Conservation (phyloP, 2,329 filamentous ascomycete genomes). For the Fusarium sulawesiense region DNA sequence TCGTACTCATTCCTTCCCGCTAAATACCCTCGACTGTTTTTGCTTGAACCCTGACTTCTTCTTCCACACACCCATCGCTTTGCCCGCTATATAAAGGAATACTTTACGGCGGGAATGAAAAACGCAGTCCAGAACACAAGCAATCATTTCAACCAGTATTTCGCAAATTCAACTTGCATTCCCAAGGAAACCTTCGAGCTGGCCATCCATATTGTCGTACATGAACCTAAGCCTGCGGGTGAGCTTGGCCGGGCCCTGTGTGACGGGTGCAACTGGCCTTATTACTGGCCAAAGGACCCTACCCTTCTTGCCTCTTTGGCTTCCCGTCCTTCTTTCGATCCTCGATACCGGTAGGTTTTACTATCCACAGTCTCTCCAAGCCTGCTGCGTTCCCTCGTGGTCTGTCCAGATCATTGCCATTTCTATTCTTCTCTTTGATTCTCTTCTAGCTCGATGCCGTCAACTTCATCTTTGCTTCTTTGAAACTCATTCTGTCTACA, state of each 20-base stretch:
- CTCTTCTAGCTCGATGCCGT: no score
- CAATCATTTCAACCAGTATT: not conserved
- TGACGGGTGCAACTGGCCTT: not conserved
- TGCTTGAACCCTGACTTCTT: not conserved
- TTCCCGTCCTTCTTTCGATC: not conserved
- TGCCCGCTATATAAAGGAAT: not conserved
- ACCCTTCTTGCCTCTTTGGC: not conserved
- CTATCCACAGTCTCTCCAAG: not conserved
- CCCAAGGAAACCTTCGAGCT: not conserved
- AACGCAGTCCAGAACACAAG: not conserved
- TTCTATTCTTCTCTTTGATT: not conserved
- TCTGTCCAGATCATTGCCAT: no score
- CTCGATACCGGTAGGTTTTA: not conserved
- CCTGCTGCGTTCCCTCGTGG: not conserved
- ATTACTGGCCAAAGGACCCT: not conserved
- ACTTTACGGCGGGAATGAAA: not conserved
- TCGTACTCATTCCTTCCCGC: not conserved
- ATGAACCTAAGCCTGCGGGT: not conserved
- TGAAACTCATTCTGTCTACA: not conserved
- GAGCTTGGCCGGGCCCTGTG: not conserved
- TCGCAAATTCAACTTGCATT: not conserved
- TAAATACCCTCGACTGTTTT: not conserved
- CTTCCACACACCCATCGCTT: not conserved
- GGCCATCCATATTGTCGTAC: not conserved
- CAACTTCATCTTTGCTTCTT: not conserved